phyloP scores from a whole-genome alignment of 805 yeast genomes.

The Pichia sporocuriosa region DNA sequence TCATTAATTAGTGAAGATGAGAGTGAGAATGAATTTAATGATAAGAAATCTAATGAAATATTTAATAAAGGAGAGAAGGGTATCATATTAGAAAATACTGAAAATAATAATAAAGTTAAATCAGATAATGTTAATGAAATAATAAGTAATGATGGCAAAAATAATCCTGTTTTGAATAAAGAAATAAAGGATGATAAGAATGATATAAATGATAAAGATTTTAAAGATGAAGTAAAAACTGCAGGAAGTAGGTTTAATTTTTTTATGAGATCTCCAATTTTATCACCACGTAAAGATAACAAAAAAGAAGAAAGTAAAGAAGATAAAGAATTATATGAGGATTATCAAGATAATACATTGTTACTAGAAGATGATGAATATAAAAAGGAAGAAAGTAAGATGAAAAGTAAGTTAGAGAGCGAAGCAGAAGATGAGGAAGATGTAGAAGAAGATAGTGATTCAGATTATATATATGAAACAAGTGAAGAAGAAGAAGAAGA shows the following conservation, averaged over 20 bases:
- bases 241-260: slow-evolving; percentile 8
- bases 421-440: slow-evolving; percentile 25
- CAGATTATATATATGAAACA: slow-evolving; percentile 11
- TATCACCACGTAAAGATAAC: slow-evolving; percentile 2
- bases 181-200: neutral
- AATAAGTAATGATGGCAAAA: neutral
- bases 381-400: slow-evolving; percentile 13
- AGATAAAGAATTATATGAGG: neutral
- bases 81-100: no score
- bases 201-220: neutral
- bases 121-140: neutral
- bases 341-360: neutral
- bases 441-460: slow-evolving; percentile 9
- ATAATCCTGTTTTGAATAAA: neutral
- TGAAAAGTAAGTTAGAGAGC: slow-evolving; percentile 15
- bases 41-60: no score
- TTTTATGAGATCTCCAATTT: slow-evolving; percentile 7
- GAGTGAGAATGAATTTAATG: slow-evolving; percentile 36
- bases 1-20: slow-evolving; percentile 37
- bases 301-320: neutral
- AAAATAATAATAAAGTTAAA: neutral
- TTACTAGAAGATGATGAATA: neutral
- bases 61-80: no score
- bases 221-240: slow-evolving; percentile 5
- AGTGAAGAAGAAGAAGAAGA: slow-evolving; percentile 20